These are phyloP conservation scores for Colletotrichum destructivum DNA, from an alignment of 2,329 filamentous ascomycete genomes.

Conservation along the genomic window DNA sequence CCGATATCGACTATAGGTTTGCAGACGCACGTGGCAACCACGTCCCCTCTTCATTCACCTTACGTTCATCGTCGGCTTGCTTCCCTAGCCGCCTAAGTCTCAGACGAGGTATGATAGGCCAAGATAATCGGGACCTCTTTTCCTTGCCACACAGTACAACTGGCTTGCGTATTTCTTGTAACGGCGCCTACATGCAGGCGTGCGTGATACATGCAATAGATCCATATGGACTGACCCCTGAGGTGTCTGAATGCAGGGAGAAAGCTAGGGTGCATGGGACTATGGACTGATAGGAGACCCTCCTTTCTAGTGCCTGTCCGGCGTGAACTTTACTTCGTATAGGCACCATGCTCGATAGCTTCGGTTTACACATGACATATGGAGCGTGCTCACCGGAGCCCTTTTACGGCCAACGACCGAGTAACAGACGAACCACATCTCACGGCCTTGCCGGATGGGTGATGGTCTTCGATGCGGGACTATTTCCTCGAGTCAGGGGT, in stretches of 20 bases:
- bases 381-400: neutral
- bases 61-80: slow-evolving; percentile 14
- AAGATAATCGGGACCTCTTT: slow-evolving; percentile 6
- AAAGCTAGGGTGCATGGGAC: slow-evolving; percentile 4
- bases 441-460: neutral
- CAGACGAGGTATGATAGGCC: slow-evolving; percentile 8
- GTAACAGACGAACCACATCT: neutral
- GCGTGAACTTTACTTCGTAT: slow-evolving; percentile 23
- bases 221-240: neutral
- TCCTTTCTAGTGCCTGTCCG: slow-evolving; percentile 2
- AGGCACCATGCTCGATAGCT: slow-evolving; percentile 17
- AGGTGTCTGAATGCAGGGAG: slow-evolving; percentile 18
- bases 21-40: slow-evolving; percentile 12
- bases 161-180: slow-evolving; percentile 3
- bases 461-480: slow-evolving; percentile 32
- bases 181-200: slow-evolving; percentile 16
- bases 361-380: neutral
- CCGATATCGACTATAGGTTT: slow-evolving; percentile 3
- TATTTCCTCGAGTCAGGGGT: slow-evolving; percentile 19
- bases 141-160: slow-evolving; percentile 1
- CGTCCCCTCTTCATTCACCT: slow-evolving; percentile 9
- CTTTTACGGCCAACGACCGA: slow-evolving; percentile 16
- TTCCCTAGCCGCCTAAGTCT: slow-evolving; percentile 28
- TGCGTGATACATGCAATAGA: slow-evolving; percentile 12
- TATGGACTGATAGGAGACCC: slow-evolving; percentile 1